These are phyloP conservation scores for Barnettozyma sp. DNA, from an alignment of 805 yeast species.

Conservation along the genomic window DNA sequence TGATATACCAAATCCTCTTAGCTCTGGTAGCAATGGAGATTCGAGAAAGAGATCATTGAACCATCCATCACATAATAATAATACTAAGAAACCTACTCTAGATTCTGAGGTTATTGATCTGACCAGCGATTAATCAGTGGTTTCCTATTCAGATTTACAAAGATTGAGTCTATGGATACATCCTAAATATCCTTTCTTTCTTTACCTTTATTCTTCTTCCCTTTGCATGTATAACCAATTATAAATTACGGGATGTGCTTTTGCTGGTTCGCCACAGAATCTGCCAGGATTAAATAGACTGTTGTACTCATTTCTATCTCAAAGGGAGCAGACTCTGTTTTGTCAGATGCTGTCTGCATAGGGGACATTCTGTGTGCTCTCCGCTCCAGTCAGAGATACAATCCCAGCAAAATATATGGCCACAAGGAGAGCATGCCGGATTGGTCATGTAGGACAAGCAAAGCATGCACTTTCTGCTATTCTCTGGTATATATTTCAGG, in stretches of 20 bases:
- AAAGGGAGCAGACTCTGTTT: slow-evolving; percentile 24
- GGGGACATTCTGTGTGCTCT: slow-evolving; percentile 84
- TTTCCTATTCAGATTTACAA: too few relatives aligned
- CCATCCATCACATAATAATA: not conserved
- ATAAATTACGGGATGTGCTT: too few relatives aligned
- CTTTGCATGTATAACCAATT: not conserved
- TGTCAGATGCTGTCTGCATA: slow-evolving; percentile 68
- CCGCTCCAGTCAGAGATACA: slow-evolving; percentile 87
- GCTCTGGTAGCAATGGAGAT: not conserved
- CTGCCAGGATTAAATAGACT: not conserved
- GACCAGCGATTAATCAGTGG: slow-evolving; percentile 7
- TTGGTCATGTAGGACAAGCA: slow-evolving; percentile 74
- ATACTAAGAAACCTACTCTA: not conserved
- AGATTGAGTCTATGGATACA: too few relatives aligned
- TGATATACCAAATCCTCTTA: too few relatives aligned
- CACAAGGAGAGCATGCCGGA: slow-evolving; percentile 86
- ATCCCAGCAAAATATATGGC: slow-evolving; percentile 89
- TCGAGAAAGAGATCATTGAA: slow-evolving; percentile 3
- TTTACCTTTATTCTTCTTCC: too few relatives aligned
- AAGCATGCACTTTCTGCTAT: slow-evolving; percentile 72
- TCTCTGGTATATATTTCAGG: slow-evolving; percentile 63
- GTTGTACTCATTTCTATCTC: slow-evolving; percentile 8
- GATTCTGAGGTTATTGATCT: slow-evolving; percentile 4
- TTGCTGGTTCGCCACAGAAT: too few relatives aligned
- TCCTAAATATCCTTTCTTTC: not conserved